Conservation (phyloP, 164 flowering plant genomes). For the Vitis rupestris region DNA sequence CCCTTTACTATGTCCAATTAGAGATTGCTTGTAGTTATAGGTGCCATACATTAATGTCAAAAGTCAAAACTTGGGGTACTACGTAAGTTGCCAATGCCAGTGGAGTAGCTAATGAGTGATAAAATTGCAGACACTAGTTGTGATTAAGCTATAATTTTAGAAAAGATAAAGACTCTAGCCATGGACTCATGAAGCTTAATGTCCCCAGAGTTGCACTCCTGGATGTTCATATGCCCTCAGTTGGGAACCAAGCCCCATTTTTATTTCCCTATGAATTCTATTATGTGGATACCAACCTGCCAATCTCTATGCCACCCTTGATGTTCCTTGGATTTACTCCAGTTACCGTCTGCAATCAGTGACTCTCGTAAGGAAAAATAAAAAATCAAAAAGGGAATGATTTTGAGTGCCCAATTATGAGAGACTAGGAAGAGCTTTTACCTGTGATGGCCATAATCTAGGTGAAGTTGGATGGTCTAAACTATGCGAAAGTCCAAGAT, state of each 20-base stretch:
- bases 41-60: neutral
- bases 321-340: conserved; percentile 37
- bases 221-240: no score
- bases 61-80: neutral
- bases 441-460: conserved; percentile 56
- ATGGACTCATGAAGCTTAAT: no score
- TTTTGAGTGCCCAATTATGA: neutral
- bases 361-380: neutral
- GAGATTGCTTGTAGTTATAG: neutral
- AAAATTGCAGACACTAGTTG: no score
- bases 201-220: no score
- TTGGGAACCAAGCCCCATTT: neutral
- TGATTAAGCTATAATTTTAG: no score
- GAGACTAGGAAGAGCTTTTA: conserved; percentile 16
- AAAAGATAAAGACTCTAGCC: no score
- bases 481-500: conserved; percentile 45
- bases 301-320: conserved; percentile 59
- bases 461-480: conserved; percentile 46
- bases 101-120: no score
- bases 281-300: conserved; percentile 49
- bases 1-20: neutral
- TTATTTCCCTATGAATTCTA: neutral
- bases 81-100: neutral
- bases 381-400: neutral
- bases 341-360: conserved; percentile 38